Conservation (phyloP, 2,329 filamentous ascomycete genomes). For the Fusarium anguioides region DNA sequence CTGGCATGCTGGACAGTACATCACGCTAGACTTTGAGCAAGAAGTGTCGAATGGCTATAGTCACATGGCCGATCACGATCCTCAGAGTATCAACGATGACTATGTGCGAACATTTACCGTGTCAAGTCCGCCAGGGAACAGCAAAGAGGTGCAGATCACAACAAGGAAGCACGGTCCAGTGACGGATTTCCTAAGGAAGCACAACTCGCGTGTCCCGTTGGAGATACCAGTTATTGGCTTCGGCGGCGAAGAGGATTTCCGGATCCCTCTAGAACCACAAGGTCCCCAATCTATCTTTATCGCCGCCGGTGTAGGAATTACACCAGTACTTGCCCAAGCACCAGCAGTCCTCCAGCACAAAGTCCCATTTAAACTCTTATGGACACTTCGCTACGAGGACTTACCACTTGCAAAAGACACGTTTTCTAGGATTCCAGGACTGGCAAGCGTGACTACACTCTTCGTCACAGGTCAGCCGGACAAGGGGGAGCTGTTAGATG, state of each 20-base stretch:
- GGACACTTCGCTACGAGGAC: constrained; percentile 74
- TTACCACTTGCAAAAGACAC: constrained; percentile 70
- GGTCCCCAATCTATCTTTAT: constrained; percentile 66
- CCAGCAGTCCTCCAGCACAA: constrained; percentile 54
- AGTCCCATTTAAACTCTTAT: constrained; percentile 67
- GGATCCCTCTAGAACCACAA: constrained; percentile 45
- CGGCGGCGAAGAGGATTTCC: constrained; percentile 68
- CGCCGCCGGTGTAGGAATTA: constrained; percentile 85
- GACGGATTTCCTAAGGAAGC: constrained; percentile 72
- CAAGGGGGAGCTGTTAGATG: constrained; percentile 51
- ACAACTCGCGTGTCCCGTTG: constrained; percentile 64
- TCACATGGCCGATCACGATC: constrained; percentile 87
- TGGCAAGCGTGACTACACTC: constrained; percentile 65
- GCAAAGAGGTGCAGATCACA: constrained; percentile 75
- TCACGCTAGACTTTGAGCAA: constrained; percentile 76
- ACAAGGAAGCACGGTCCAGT: constrained; percentile 75
- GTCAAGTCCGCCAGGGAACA: constrained; percentile 64
- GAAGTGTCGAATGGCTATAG: constrained; percentile 79
- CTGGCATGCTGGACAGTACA: constrained; percentile 80
- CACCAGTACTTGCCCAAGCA: constrained; percentile 80
- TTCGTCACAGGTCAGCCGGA: constrained; percentile 70
- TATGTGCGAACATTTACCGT: constrained; percentile 87
- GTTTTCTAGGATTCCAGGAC: constrained; percentile 61
- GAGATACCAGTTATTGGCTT: constrained; percentile 78
- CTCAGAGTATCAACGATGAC: constrained; percentile 84